Conservation (phyloP, 495 filamentous ascomycete genomes). For the Penicillium ochrochloron region DNA sequence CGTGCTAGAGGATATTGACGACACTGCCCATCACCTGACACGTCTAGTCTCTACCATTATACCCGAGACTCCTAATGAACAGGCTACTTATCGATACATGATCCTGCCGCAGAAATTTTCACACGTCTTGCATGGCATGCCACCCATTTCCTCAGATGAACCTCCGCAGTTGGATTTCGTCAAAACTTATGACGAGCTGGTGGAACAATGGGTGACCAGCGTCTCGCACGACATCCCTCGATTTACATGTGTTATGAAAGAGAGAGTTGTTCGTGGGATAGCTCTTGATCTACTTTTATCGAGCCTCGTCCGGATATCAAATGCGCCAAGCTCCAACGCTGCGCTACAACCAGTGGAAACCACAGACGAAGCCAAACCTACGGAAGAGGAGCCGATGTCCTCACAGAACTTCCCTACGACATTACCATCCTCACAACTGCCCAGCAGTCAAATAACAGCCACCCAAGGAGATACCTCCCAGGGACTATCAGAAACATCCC, state of each 20-base stretch:
- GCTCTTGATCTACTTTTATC: constrained; percentile 47
- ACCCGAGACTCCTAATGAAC: constrained; percentile 8
- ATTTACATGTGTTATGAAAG: constrained; percentile 46
- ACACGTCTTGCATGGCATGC: constrained; percentile 16
- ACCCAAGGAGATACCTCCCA: not conserved
- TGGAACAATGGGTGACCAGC: constrained; percentile 46
- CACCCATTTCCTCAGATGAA: constrained; percentile 3
- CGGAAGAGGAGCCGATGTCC: not conserved
- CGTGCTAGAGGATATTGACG: constrained; percentile 41
- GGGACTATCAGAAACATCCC: not conserved
- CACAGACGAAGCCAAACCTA: not conserved
- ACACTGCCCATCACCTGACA: constrained; percentile 34
- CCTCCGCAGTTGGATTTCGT: constrained; percentile 28
- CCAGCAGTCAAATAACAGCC: constrained; percentile 22
- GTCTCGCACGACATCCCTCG: constrained; percentile 41
- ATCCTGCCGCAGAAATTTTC: constrained; percentile 25
- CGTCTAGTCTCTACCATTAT: constrained; percentile 28
- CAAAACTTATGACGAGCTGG: constrained; percentile 43
- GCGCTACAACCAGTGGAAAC: not conserved
- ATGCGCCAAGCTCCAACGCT: not conserved
- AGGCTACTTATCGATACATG: constrained; percentile 21
- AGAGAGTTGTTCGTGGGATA: constrained; percentile 45
- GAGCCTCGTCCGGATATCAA: constrained; percentile 29
- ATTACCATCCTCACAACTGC: constrained; percentile 22
- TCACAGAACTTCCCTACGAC: constrained; percentile 4